phyloP scores from a whole-genome alignment of 768 basidiomycete genomes.

The Peribolospora baueri region DNA sequence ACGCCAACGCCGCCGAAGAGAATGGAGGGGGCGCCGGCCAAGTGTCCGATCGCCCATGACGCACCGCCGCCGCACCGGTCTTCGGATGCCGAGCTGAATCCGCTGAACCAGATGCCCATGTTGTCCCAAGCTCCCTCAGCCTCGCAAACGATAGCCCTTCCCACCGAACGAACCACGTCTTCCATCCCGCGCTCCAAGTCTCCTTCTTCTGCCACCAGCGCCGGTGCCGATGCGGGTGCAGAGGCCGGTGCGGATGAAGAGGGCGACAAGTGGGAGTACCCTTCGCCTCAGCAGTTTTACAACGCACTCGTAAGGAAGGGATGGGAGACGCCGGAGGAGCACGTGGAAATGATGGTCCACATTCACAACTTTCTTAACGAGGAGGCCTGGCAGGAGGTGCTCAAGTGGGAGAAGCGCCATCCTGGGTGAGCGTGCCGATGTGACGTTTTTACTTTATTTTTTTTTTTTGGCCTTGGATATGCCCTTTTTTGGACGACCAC shows the following conservation, averaged over 20 bases:
- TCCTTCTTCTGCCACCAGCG: background rate
- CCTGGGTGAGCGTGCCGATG: slow-evolving; percentile 25
- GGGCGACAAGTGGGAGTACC: slow-evolving; percentile 55
- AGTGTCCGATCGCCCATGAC: slow-evolving; percentile 2
- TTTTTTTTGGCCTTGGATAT: background rate
- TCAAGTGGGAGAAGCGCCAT: slow-evolving; percentile 66
- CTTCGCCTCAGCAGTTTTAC: slow-evolving; percentile 91
- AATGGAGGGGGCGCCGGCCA: background rate
- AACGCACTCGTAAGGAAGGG: slow-evolving; percentile 90
- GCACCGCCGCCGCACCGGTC: background rate
- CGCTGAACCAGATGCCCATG: slow-evolving; percentile 66
- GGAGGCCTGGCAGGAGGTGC: slow-evolving; percentile 79
- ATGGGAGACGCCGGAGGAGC: slow-evolving; percentile 89
- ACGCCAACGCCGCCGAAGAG: background rate
- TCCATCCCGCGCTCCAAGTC: slow-evolving; percentile 45
- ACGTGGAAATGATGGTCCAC: slow-evolving; percentile 87
- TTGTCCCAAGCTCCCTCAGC: slow-evolving; percentile 44
- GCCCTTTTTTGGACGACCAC: background rate
- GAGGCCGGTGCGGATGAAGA: slow-evolving; percentile 22
- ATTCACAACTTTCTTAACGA: slow-evolving; percentile 98
- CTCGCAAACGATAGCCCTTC: slow-evolving; percentile 34
- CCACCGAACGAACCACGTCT: slow-evolving; percentile 49
- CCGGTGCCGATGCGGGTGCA: slow-evolving; percentile 4
- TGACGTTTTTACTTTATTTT: too few species aligned
- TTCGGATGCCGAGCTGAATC: slow-evolving; percentile 28